Conservation (phyloP, 495 filamentous ascomycete genomes). For the Lepidopterella palustris region DNA sequence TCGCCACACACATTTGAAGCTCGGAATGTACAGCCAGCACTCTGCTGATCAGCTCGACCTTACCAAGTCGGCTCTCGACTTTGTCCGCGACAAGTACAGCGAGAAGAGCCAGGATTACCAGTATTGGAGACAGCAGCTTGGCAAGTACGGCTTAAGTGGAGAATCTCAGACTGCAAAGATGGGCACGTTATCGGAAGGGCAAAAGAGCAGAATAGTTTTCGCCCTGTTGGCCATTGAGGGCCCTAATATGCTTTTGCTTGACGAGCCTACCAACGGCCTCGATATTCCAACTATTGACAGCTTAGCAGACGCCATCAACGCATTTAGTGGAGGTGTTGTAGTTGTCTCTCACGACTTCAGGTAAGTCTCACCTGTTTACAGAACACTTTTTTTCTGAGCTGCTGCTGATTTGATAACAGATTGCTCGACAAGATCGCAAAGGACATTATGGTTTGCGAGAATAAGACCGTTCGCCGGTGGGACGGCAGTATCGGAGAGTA, state of each 20-base stretch:
- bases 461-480: slow-evolving; percentile 86
- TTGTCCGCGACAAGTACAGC: slow-evolving; percentile 90
- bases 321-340: slow-evolving; percentile 92
- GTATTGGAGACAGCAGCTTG: slow-evolving; percentile 98
- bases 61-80: slow-evolving; percentile 95
- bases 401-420: slow-evolving; percentile 42
- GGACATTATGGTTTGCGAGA: slow-evolving; percentile 98
- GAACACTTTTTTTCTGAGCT: neutral
- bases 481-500: slow-evolving; percentile 84
- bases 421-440: slow-evolving; percentile 99
- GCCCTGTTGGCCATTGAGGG: slow-evolving; percentile 91
- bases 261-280: slow-evolving; percentile 98
- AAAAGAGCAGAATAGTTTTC: slow-evolving; percentile 97
- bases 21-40: slow-evolving; percentile 96
- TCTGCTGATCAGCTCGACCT: slow-evolving; percentile 96
- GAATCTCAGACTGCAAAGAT: slow-evolving; percentile 94
- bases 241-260: slow-evolving; percentile 95
- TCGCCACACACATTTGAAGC: slow-evolving; percentile 95
- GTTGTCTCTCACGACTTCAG: slow-evolving; percentile 98
- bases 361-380: slow-evolving; percentile 42
- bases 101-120: slow-evolving; percentile 93
- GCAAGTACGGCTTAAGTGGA: slow-evolving; percentile 84
- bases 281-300: slow-evolving; percentile 99
- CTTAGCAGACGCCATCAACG: slow-evolving; percentile 94
- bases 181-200: slow-evolving; percentile 94